Evolutionary conservation across 495 filamentous ascomycete species (phyloP).

Genomic region (Aspergillus olivimuriae): DNA sequence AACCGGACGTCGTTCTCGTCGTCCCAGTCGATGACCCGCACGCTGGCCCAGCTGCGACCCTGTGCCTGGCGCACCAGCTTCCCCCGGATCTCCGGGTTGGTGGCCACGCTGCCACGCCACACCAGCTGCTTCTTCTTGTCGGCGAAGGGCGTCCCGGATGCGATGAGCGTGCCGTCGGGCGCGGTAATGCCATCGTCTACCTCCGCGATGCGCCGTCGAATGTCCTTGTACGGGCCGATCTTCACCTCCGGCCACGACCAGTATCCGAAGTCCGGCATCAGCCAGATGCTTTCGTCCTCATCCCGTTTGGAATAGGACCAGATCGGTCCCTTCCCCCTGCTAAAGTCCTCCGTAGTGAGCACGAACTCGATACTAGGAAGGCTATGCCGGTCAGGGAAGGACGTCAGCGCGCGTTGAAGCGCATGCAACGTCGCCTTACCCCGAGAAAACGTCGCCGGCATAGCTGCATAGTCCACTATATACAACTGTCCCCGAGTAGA

Average conservation of each 20-base stretch:
- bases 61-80: conserved; percentile 39
- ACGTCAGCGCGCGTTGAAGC: conserved; percentile 30
- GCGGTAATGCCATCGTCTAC: conserved; percentile 26
- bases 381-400: conserved; percentile 36
- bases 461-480: conserved; percentile 29
- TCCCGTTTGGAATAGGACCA: conserved; percentile 49
- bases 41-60: conserved; percentile 46
- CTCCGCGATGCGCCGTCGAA: conserved; percentile 32
- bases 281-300: conserved; percentile 47
- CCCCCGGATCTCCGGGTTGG: conserved; percentile 34
- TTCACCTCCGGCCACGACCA: conserved; percentile 64
- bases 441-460: conserved; percentile 28
- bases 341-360: conserved; percentile 45
- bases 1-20: conserved; percentile 26
- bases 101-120: conserved; percentile 56
- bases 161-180: conserved; percentile 7
- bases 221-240: conserved; percentile 52
- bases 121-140: conserved; percentile 59
- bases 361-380: conserved; percentile 61
- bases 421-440: conserved; percentile 36
- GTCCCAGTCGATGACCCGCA: conserved; percentile 44
- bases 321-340: conserved; percentile 25
- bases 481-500: conserved; percentile 31
- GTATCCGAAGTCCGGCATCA: conserved; percentile 77
- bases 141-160: conserved; percentile 24